Percentiles rank a stretch among this genome's conserved stretches.
Evolutionary conservation across 768 basidiomycete species (phyloP).

Genomic region (Leccinum subgranulosum): DNA sequence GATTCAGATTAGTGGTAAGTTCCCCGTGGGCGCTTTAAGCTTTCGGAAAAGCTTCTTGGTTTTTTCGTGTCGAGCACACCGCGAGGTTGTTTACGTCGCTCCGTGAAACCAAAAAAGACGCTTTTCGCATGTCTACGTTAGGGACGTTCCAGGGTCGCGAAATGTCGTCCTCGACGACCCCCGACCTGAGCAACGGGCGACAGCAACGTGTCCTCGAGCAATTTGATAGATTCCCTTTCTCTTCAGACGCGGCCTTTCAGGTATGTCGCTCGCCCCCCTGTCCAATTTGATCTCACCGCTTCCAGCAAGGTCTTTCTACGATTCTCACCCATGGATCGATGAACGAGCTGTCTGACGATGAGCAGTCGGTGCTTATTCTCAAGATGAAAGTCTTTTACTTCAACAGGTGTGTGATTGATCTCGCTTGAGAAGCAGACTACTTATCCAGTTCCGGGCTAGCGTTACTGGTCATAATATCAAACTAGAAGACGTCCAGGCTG

Average conservation of each 20-base stretch:
- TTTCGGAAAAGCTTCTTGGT: too few species aligned
- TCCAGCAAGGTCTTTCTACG: slow-evolving; percentile 64
- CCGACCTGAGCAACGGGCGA: slow-evolving; percentile 13
- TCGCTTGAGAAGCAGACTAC: slow-evolving; percentile 32
- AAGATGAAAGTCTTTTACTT: slow-evolving; percentile 70
- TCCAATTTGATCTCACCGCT: neutral
- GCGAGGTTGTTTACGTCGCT: too few species aligned
- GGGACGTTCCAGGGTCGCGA: slow-evolving; percentile 9
- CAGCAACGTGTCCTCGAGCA: slow-evolving; percentile 21
- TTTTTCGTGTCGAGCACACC: too few species aligned
- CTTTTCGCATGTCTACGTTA: slow-evolving; percentile 14
- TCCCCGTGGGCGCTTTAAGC: neutral
- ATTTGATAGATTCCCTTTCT: slow-evolving; percentile 51
- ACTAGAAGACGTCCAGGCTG: slow-evolving; percentile 26
- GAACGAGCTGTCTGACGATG: slow-evolving; percentile 34
- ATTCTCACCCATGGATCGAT: slow-evolving; percentile 45
- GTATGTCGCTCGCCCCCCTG: slow-evolving; percentile 32
- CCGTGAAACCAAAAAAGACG: neutral
- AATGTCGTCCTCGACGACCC: slow-evolving; percentile 7
- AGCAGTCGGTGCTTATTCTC: slow-evolving; percentile 46
- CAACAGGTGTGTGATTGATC: slow-evolving; percentile 44
- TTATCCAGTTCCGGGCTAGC: slow-evolving; percentile 21
- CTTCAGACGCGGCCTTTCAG: slow-evolving; percentile 56
- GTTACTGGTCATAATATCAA: slow-evolving; percentile 27
- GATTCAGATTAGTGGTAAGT: neutral